Evolutionary conservation across 371 early-diverging fungal genomes (phyloP), one percentile per base, ranked within the genome.

Genomic region (Rhizopus delemar): DNA sequence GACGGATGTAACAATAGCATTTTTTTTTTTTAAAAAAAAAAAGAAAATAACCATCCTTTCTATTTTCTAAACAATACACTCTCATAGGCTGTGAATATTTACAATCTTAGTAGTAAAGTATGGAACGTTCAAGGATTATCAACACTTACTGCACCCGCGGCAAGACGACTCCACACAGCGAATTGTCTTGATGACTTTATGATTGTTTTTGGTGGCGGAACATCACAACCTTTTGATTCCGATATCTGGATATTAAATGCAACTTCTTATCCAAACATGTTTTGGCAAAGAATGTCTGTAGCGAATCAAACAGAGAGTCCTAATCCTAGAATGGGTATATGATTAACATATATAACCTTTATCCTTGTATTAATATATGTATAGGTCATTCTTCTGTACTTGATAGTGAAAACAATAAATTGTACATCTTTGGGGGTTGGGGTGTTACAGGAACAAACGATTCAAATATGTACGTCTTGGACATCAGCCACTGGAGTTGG

Each of bases 201-300:
- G 71, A 51, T 79, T 32, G 63, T 79, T 13, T 79, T 68, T 45
- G 80, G 80, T n/a, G 80, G 80, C 9, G 80, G 80, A 28, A 73
- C 75, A 1, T 69, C 53, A 4, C 68, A 65, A 22, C 75, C 80
- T 1, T 62, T 58, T 43, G 80, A 80, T 59, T 66, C 69, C 0
- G 75, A 74, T 58, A 71, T 80, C 9, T 80, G 77, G 77, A 48
- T 80, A 12, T 49, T 80, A 9, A 73, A 80, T 51, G 77, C 71
- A 22, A 53, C 71, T 12, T 8, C 56, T 28, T 76, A 74, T 56
- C 77, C 80, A 8, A 59, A 63, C 7, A 31, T 76, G 2, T 59
- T 50, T 5, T 77, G 80, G 80, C 39, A 66, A 50, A 52, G 60
- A 22, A 58, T 50, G 16, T 43, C 29, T 1, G 59, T 72, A 49